Conservation (phyloP, 78 protist species). For the Protostelium mycophagum region DNA sequence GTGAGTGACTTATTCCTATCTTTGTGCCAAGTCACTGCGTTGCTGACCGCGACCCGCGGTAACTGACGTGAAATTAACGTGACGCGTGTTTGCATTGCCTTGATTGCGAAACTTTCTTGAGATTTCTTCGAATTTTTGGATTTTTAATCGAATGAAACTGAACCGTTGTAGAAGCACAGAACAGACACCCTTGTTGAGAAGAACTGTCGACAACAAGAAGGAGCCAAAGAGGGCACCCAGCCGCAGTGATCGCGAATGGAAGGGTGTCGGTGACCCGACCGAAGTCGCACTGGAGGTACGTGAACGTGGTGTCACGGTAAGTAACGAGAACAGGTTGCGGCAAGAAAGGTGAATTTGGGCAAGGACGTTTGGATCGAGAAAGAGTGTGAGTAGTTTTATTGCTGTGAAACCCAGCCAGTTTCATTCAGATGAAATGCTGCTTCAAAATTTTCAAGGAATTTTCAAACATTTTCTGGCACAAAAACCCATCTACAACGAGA, state of each 20-base stretch:
- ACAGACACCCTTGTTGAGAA: neutral
- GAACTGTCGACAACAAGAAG: neutral
- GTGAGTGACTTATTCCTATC: no score
- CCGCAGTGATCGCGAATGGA: neutral
- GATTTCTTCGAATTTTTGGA: no score
- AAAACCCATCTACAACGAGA: neutral
- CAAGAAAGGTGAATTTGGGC: neutral
- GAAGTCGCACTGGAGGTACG: constrained; percentile 5
- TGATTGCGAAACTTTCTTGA: no score
- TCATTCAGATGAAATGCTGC: no score
- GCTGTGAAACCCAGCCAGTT: no score
- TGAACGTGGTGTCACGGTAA: neutral
- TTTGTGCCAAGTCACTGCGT: no score
- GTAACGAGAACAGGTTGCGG: neutral
- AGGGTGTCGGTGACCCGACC: constrained; percentile 7
- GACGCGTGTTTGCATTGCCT: no score
- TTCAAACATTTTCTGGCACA: no score
- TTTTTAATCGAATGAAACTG: neutral
- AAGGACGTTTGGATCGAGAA: neutral
- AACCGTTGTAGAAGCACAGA: neutral
- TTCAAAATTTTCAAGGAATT: no score
- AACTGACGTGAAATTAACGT: no score
- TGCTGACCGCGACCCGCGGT: no score
- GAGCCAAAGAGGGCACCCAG: neutral
- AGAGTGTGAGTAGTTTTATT: neutral